Evolutionary conservation across 2,329 filamentous ascomycete genomes (phyloP).

Genomic region (Colletotrichum agaves): DNA sequence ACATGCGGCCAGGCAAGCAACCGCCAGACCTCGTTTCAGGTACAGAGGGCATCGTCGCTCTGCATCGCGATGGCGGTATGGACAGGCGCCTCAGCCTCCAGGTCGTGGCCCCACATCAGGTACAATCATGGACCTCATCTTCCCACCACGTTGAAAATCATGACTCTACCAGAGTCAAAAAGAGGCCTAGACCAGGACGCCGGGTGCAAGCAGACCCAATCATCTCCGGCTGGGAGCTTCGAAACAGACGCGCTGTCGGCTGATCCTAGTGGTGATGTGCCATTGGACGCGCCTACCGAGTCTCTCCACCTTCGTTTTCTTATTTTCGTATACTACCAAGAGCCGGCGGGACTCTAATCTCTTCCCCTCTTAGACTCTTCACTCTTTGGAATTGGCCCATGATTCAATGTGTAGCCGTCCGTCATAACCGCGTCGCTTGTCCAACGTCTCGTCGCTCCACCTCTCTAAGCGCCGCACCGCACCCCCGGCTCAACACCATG

Average conservation of each 20-base stretch:
- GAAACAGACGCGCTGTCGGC: slow-evolving; percentile 26
- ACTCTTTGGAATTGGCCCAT: too few species aligned
- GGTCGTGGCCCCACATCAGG: not conserved
- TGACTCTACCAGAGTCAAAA: slow-evolving; percentile 1
- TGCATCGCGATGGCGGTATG: slow-evolving; percentile 23
- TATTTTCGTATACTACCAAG: not conserved
- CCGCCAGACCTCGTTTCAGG: slow-evolving; percentile 34
- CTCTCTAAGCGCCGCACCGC: slow-evolving; percentile 25
- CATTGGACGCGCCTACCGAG: slow-evolving; percentile 25
- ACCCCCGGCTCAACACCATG: slow-evolving; percentile 11
- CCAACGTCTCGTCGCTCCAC: slow-evolving; percentile 13
- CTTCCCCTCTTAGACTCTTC: too few species aligned
- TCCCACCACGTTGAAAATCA: not conserved
- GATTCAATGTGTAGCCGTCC: not conserved
- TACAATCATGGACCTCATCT: not conserved
- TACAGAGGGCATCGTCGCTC: not conserved
- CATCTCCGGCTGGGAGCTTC: not conserved
- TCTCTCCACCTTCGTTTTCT: not conserved
- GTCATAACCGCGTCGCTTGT: slow-evolving; percentile 35
- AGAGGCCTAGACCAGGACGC: not conserved
- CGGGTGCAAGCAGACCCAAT: slow-evolving; percentile 34
- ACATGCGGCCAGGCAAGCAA: slow-evolving; percentile 29
- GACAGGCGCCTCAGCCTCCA: slow-evolving; percentile 36
- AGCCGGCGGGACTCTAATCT: not conserved
- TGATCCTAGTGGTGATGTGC: not conserved